Evolutionary conservation across 305 asterid genomes (phyloP).

Genomic region (Solanum hybrid): DNA sequence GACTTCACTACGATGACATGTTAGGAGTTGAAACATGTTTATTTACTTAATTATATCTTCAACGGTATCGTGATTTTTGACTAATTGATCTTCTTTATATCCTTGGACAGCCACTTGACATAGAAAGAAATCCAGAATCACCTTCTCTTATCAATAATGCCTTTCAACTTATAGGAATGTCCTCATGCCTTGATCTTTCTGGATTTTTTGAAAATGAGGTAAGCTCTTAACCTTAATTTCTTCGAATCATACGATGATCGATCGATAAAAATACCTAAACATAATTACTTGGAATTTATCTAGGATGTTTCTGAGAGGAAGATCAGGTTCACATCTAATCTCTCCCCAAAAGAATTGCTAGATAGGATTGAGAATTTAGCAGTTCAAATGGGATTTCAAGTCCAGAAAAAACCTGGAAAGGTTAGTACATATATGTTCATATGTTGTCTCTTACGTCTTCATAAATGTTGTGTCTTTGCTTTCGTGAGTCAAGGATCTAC

Average conservation of each 20-base stretch:
- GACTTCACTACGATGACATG: background rate
- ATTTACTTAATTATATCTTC: background rate
- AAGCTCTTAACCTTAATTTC: background rate
- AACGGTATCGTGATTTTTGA: background rate
- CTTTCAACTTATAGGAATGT: conserved; percentile 94
- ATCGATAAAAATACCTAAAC: background rate
- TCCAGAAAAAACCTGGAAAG: conserved; percentile 79
- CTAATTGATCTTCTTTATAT: conserved; percentile 2
- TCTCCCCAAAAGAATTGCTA: conserved; percentile 62
- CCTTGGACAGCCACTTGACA: conserved; percentile 38
- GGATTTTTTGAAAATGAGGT: conserved; percentile 97
- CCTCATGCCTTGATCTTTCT: conserved; percentile 85
- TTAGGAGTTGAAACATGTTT: background rate
- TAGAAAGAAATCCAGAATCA: conserved; percentile 44
- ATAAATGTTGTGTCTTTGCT: background rate
- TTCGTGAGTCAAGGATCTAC: background rate
- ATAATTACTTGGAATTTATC: background rate
- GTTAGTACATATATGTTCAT: conserved; percentile 21
- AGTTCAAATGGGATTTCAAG: conserved; percentile 58
- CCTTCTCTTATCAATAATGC: conserved; percentile 62
- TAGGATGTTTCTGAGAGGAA: conserved; percentile 90
- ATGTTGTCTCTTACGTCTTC: background rate
- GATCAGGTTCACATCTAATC: conserved; percentile 73
- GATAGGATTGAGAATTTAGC: conserved; percentile 59
- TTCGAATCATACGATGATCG: background rate